Conservation (phyloP, 495 filamentous ascomycete genomes). For the Podospora tetraspora region DNA sequence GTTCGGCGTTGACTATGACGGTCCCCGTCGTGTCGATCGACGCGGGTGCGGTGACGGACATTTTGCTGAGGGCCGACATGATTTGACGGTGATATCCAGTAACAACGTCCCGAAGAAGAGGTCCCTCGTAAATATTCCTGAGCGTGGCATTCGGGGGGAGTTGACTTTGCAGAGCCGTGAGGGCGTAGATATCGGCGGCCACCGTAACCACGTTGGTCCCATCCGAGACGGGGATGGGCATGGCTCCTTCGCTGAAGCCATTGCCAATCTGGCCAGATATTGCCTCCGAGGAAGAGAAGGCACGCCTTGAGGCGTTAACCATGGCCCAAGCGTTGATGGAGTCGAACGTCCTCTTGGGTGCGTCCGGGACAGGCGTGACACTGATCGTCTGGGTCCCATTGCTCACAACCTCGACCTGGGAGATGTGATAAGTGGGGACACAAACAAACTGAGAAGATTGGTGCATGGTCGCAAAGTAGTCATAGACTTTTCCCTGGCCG, state of each 20-base stretch:
- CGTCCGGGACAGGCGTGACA: background rate
- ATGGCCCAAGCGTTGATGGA: slow-evolving; percentile 7
- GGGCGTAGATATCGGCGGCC: background rate
- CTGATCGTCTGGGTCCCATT: slow-evolving; percentile 1
- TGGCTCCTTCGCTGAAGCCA: background rate
- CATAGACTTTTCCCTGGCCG: background rate
- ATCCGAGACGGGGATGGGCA: background rate
- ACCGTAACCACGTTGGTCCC: background rate
- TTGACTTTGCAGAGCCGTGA: background rate
- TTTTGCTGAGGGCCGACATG: slow-evolving; percentile 5
- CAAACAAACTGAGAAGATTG: slow-evolving; percentile 12
- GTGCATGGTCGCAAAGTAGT: background rate
- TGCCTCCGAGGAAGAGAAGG: background rate
- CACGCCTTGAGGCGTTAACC: background rate
- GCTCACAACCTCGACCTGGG: slow-evolving; percentile 8
- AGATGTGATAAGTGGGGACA: slow-evolving; percentile 4
- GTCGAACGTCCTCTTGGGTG: background rate
- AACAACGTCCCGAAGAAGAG: background rate
- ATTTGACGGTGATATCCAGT: slow-evolving; percentile 4
- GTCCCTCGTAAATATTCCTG: background rate
- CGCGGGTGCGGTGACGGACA: slow-evolving; percentile 1
- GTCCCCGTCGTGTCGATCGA: background rate
- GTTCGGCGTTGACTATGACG: background rate
- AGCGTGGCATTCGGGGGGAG: background rate
- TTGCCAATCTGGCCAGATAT: background rate